Conservation (phyloP, 2,329 filamentous ascomycete genomes). For the Diatrype stigma region DNA sequence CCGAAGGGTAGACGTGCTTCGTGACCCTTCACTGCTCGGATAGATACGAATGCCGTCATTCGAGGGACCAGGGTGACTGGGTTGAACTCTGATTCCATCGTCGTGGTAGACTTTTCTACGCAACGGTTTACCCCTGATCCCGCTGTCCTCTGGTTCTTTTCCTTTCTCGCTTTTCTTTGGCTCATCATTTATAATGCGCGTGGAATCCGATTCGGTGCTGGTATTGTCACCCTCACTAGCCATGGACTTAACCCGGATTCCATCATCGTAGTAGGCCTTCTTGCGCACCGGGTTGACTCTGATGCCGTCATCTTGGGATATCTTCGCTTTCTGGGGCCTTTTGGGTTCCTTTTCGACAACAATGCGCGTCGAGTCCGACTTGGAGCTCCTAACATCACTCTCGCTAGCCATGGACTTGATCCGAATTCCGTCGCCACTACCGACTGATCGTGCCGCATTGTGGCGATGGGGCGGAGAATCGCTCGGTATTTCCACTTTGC, state of each 20-base stretch:
- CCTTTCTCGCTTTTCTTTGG: constrained; percentile 10
- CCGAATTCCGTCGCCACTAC: constrained; percentile 37
- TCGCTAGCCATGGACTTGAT: constrained; percentile 26
- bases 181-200: constrained; percentile 14
- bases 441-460: constrained; percentile 33
- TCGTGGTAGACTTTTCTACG: constrained; percentile 23
- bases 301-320: not conserved
- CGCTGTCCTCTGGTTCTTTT: constrained; percentile 23
- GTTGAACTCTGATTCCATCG: constrained; percentile 31
- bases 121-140: constrained; percentile 24
- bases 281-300: not conserved
- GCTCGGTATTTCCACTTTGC: constrained; percentile 48
- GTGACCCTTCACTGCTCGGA: constrained; percentile 15
- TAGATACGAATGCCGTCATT: constrained; percentile 8
- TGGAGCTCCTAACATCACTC: constrained; percentile 2
- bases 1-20: constrained; percentile 24
- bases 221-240: constrained; percentile 1
- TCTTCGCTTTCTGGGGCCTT: not conserved
- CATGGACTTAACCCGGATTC: constrained; percentile 36
- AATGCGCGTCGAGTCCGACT: constrained; percentile 5
- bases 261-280: constrained; percentile 21
- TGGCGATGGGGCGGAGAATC: constrained; percentile 32
- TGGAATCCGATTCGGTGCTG: constrained; percentile 11
- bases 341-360: constrained; percentile 4
- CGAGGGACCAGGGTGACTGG: constrained; percentile 5